Evolutionary conservation across 345 rosid genomes (phyloP), one percentile per base, ranked within the genome.

Genomic region (Citrus inodora): DNA sequence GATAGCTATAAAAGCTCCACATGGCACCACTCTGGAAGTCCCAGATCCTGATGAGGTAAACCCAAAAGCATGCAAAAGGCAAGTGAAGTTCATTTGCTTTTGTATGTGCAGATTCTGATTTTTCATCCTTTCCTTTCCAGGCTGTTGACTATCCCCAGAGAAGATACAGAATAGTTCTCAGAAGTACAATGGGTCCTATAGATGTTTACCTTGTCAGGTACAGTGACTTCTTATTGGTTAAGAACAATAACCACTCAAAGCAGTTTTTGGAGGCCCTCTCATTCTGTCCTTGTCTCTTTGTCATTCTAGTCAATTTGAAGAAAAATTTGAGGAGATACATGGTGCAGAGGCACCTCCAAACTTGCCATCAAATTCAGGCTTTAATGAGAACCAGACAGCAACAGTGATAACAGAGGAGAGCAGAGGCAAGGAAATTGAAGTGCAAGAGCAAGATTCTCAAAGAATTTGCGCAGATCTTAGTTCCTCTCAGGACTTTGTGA

Each of bases 21-120:
- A 96, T 82, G 99, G 97, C 69, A 96, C 99, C 74, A 96, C 97
- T 76, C 88, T 96, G 46, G 99, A 96, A 87, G 99, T 96, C 80
- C 99, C 99, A 53, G 99, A 92, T 87, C 99, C 99, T 70, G 99
- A 94, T 83, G 99, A 96, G 97, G 98, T 96, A 89, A 82, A 78
- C 81, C 64, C 27, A 73, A 62, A 42, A 65, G 62, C 76, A 63
- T 75, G 80, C 25, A 58, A 79, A 76, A 48, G 51, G 72, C 2
- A 32, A 55, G 40, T 28, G 72, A 59, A 33, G 40, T 59, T 70
- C 9, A 27, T 27, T 68, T n/a, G 3, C 46, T 19, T 71, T 68
- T 63, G 27, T 51, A 37, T 28, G 24, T 51, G 71, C 30, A 24
- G 24, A 35, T 63, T 73, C 55, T 70, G 83, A 48, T 51, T 60